Percentiles rank a stretch among this genome's conserved stretches.
Evolutionary conservation across 192 early-diverging fungal genomes (phyloP).

Genomic region (Coemansia asiatica): DNA sequence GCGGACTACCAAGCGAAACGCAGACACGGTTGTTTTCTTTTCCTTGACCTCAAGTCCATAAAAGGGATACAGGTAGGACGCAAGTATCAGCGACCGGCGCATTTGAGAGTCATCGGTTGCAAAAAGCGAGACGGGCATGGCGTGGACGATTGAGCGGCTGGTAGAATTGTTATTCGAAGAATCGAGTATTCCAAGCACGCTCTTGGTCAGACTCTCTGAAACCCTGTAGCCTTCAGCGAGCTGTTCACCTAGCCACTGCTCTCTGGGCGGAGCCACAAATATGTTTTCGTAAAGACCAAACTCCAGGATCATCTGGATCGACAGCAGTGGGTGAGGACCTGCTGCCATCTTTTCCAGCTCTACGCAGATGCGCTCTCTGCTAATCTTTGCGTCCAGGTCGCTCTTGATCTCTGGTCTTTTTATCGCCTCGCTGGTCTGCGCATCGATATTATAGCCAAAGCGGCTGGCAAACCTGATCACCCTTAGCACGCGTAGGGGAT

Average conservation of each 20-base stretch:
- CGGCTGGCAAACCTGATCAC: slow-evolving; percentile 94
- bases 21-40: slow-evolving; percentile 44
- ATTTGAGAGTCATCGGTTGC: not conserved
- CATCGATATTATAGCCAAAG: slow-evolving; percentile 76
- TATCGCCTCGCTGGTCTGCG: slow-evolving; percentile 64
- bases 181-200: not conserved
- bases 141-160: not conserved
- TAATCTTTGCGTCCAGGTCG: slow-evolving; percentile 80
- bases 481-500: slow-evolving; percentile 91
- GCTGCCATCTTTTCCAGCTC: slow-evolving; percentile 94
- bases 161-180: not conserved
- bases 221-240: not conserved
- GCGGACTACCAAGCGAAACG: slow-evolving; percentile 57
- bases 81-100: slow-evolving; percentile 56
- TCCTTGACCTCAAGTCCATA: slow-evolving; percentile 46
- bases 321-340: slow-evolving; percentile 57
- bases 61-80: slow-evolving; percentile 62
- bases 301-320: slow-evolving; percentile 52
- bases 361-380: slow-evolving; percentile 84
- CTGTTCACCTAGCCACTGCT: not conserved
- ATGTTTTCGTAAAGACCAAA: slow-evolving; percentile 50
- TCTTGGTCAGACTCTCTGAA: not conserved
- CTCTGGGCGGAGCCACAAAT: slow-evolving; percentile 13
- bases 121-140: slow-evolving; percentile 9
- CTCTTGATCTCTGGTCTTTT: slow-evolving; percentile 56